phyloP scores from a whole-genome alignment of 208 protist genomes.

The Naegleria fowleri region DNA sequence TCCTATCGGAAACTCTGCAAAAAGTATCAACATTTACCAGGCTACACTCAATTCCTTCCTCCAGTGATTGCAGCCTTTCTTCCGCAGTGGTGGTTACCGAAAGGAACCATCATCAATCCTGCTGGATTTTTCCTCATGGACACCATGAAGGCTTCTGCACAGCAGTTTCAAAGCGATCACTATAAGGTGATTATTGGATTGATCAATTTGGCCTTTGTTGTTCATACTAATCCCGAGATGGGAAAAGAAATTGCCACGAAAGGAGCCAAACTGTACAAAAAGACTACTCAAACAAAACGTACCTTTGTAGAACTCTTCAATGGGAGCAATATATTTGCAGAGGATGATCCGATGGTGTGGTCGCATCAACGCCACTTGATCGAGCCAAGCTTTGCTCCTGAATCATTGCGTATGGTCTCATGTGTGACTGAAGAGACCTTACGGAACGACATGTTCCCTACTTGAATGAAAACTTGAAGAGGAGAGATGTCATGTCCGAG shows the following conservation, averaged over 20 bases:
- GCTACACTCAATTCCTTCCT: neutral
- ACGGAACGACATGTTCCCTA: neutral
- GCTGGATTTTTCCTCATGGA: neutral
- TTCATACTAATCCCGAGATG: neutral
- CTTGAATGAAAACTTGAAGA: neutral
- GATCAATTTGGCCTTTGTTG: neutral
- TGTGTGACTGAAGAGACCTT: neutral
- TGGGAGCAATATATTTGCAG: neutral
- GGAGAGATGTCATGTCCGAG: neutral
- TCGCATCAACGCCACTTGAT: neutral
- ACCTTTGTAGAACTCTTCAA: neutral
- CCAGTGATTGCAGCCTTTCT: neutral
- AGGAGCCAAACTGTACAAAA: conserved; percentile 5
- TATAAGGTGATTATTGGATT: neutral
- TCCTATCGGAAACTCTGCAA: neutral
- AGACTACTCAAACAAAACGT: neutral
- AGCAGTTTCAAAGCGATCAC: neutral
- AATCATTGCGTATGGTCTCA: neutral
- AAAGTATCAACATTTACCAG: neutral
- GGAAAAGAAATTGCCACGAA: neutral
- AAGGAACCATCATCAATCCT: neutral
- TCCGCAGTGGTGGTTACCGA: neutral
- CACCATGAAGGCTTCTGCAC: neutral
- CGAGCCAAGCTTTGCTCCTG: neutral
- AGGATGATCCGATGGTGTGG: neutral